These are phyloP conservation scores for Aaosphaeria arxii DNA, from an alignment of 2,329 filamentous ascomycete species.

Conservation along the genomic window DNA sequence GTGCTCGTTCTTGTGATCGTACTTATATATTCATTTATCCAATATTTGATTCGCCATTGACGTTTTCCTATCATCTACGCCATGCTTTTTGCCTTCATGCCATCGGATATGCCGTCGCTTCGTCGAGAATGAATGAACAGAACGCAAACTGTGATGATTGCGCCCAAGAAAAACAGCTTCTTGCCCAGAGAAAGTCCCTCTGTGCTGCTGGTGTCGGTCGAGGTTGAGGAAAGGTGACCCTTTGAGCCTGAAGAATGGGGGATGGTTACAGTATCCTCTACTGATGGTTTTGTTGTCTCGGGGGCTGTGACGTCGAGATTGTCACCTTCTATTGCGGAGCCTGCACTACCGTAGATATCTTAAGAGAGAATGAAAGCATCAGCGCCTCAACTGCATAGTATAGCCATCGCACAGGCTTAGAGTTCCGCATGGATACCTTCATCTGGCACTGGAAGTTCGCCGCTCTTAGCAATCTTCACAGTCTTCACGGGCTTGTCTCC, in stretches of 20 bases:
- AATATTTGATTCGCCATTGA: too few species aligned
- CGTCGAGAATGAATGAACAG: conserved; percentile 39
- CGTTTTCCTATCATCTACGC: conserved; percentile 19
- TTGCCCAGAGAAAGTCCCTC: conserved; percentile 42
- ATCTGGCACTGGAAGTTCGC: conserved; percentile 76
- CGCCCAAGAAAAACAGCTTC: conserved; percentile 45
- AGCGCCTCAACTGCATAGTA: conserved; percentile 39
- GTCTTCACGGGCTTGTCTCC: conserved; percentile 67
- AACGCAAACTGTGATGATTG: conserved; percentile 42
- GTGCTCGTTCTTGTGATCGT: too few species aligned
- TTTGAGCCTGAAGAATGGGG: conserved; percentile 1
- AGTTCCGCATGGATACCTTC: conserved; percentile 94
- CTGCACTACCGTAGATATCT: conserved; percentile 46
- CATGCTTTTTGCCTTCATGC: conserved; percentile 38
- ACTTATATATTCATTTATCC: too few species aligned
- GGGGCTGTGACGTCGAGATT: conserved; percentile 40
- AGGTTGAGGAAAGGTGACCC: conserved; percentile 14
- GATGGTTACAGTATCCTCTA: conserved; percentile 19
- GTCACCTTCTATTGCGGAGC: conserved; percentile 38
- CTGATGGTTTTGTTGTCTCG: conserved; percentile 12
- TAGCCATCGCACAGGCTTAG: conserved; percentile 51
- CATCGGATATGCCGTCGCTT: conserved; percentile 13
- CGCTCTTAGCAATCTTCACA: conserved; percentile 79
- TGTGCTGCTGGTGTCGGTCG: conserved; percentile 11
- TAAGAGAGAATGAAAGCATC: conserved; percentile 37